A percentile compares a stretch with the other conserved stretches of the same genome.
Evolutionary conservation across 805 yeast species (phyloP).

Genomic region (Jamesozyma spencerorum): DNA sequence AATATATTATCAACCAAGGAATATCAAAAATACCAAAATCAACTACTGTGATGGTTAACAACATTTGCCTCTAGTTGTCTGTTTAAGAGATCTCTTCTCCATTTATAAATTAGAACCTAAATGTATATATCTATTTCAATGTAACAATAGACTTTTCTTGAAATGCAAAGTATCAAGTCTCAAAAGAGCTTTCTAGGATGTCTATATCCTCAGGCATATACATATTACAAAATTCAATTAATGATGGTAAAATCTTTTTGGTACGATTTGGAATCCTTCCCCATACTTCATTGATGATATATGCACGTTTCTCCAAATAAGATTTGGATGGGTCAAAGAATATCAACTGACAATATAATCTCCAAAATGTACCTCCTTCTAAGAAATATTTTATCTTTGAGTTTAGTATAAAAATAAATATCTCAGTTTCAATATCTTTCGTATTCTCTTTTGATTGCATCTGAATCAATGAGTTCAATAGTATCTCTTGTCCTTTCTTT

Average conservation of each 20-base stretch:
- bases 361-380: conserved; percentile 23
- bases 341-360: conserved; percentile 19
- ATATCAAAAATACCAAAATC: conserved; percentile 7
- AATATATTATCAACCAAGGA: conserved; percentile 2
- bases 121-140: background rate
- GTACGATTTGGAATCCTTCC: conserved; percentile 11
- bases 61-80: no score
- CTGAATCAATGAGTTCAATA: conserved; percentile 17
- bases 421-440: conserved; percentile 12
- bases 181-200: conserved; percentile 10
- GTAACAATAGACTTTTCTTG: background rate
- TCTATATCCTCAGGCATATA: conserved; percentile 27
- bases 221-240: conserved; percentile 15
- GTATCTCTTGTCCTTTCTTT: conserved; percentile 12
- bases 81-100: no score
- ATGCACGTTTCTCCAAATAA: conserved; percentile 19
- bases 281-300: conserved; percentile 17
- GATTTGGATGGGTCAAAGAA: conserved; percentile 20
- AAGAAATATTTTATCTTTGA: conserved; percentile 14
- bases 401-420: conserved; percentile 17
- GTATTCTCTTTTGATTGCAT: conserved; percentile 21
- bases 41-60: background rate
- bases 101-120: no score
- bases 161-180: background rate
- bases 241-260: background rate